Evolutionary conservation across 2,329 filamentous ascomycete species (phyloP), one percentile per base, ranked within the genome.

Genomic region (Fusarium sulawesiense): DNA sequence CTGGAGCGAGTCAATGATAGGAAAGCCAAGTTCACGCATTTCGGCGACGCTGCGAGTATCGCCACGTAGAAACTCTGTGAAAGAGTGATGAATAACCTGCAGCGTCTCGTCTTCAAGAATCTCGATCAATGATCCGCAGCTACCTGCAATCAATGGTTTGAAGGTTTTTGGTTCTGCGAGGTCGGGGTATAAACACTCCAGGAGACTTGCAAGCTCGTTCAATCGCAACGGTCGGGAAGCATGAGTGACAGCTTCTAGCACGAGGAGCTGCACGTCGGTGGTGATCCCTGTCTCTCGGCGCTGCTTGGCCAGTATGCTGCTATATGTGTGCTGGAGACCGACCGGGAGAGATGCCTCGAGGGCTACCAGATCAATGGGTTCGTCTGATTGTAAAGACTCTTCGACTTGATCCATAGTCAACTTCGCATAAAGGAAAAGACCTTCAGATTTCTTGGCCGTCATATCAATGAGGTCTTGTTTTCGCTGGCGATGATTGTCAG

Each of bases 51-150:
- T 57, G 4, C 75, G 68, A 12, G 18, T 69, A 51, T 68, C 60
- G 10, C 78, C 79, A 3, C 77, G 76, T 13, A 85, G 66, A 60
- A 82, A 85, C 56, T 85, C 83, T 4, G 83, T 84, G 42, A 85
- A 80, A 1, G 83, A 85, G 55, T 85, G 83, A 64, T 85, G 83
- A 9, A 85, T 80, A 8, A 85, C 78, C 20, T 78, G 78, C 12
- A 85, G 62, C 0, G 80, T 82, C 55, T 83, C 83, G 50, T 85
- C 82, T 20, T 82, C 80, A 4, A 82, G 72, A 21, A 84, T 73
- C 61, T 85, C 82, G 2, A 85, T 64, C 32, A 85, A 66, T 11
- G 81, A 78, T 2, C 81, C 82, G 63, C 80, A 83, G 9, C 78
- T 76, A 13, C 70, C 73, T 27, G 77, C 72, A 13, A 82, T 75